Conservation (phyloP, 768 basidiomycete species). For the Termitomyces sp. region DNA sequence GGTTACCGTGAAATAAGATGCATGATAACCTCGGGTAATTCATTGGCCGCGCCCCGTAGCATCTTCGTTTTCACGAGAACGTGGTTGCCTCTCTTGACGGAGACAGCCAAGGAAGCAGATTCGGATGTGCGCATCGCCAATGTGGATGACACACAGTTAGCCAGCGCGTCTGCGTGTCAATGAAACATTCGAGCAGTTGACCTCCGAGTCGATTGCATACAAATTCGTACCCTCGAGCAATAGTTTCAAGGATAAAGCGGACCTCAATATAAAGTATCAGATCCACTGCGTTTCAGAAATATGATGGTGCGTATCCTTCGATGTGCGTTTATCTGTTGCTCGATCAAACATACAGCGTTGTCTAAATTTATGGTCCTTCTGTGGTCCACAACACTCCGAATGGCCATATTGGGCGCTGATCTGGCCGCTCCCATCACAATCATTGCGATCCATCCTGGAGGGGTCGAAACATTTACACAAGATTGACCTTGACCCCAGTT, state of each 20-base stretch:
- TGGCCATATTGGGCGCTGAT: constrained; percentile 26
- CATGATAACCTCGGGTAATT: no score
- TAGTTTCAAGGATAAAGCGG: constrained; percentile 26
- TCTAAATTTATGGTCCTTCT: constrained; percentile 49
- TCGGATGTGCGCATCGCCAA: constrained; percentile 60
- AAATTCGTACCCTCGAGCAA: no score
- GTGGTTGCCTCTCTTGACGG: constrained; percentile 45
- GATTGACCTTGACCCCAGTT: constrained; percentile 13
- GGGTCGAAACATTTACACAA: constrained; percentile 24
- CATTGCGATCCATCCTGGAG: constrained; percentile 29
- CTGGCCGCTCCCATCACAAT: constrained; percentile 25
- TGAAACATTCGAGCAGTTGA: constrained; percentile 18
- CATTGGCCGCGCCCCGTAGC: no score
- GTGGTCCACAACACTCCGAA: constrained; percentile 44
- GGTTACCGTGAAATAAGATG: no score
- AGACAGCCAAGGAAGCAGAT: constrained; percentile 38
- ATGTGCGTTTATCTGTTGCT: neutral
- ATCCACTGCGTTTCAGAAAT: constrained; percentile 18
- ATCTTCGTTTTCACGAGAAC: constrained; percentile 45
- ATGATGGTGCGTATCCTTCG: constrained; percentile 23
- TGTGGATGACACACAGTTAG: constrained; percentile 25
- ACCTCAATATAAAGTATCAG: constrained; percentile 30
- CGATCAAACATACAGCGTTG: constrained; percentile 24
- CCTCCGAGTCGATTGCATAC: constrained; percentile 26
- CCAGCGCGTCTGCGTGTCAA: neutral